phyloP scores from a whole-genome alignment of 2,329 filamentous ascomycete genomes.

The Bimuria novae-zelandiae region DNA sequence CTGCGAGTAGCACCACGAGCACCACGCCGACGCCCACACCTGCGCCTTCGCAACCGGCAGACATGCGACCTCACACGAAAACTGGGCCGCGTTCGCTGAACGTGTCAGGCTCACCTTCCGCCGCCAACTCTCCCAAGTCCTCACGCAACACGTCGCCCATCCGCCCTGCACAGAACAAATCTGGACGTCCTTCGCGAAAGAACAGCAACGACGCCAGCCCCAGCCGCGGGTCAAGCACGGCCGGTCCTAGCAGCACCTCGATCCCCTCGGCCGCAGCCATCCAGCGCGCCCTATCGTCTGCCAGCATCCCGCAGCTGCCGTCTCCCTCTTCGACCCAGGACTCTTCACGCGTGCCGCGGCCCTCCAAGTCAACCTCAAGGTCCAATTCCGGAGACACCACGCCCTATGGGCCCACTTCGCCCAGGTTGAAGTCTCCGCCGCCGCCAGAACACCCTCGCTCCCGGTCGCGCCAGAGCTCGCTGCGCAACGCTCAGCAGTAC shows the following conservation, averaged over 20 bases:
- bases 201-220: slow-evolving; percentile 52
- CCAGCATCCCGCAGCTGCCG: slow-evolving; percentile 69
- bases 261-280: slow-evolving; percentile 66
- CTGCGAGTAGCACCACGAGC: slow-evolving; percentile 13
- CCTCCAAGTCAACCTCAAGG: slow-evolving; percentile 63
- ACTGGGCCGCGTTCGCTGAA: slow-evolving; percentile 34
- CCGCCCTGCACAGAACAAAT: slow-evolving; percentile 33
- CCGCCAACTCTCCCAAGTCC: slow-evolving; percentile 49
- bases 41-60: neutral
- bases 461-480: slow-evolving; percentile 51
- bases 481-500: slow-evolving; percentile 42
- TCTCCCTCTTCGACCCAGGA: slow-evolving; percentile 62
- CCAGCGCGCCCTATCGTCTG: slow-evolving; percentile 70
- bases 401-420: slow-evolving; percentile 77
- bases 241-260: slow-evolving; percentile 46
- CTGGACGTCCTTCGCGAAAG: slow-evolving; percentile 48
- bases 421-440: slow-evolving; percentile 76
- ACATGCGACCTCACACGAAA: slow-evolving; percentile 32
- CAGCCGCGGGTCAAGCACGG: slow-evolving; percentile 43
- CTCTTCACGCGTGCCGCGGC: slow-evolving; percentile 64
- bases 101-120: slow-evolving; percentile 44
- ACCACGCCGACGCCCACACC: slow-evolving; percentile 17
- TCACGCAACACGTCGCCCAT: slow-evolving; percentile 55
- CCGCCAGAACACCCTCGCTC: slow-evolving; percentile 53
- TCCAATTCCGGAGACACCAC: slow-evolving; percentile 56